Conservation (phyloP, 768 basidiomycete genomes). For the Russula virescens region DNA sequence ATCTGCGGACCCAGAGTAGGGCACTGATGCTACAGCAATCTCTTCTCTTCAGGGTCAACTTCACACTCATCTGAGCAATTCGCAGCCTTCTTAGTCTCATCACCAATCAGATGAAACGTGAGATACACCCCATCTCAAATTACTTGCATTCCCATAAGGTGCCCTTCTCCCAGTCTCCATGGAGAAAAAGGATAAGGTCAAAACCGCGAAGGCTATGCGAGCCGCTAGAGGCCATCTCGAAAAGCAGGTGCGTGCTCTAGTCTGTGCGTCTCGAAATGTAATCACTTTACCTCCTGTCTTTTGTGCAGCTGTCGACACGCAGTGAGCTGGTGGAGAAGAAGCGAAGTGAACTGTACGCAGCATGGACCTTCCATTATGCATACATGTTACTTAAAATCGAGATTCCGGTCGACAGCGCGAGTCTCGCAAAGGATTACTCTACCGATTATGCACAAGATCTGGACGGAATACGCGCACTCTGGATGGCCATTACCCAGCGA, state of each 20-base stretch:
- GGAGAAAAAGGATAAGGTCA: conserved; percentile 7
- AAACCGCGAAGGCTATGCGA: conserved; percentile 7
- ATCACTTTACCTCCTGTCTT: background rate
- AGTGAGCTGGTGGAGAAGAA: background rate
- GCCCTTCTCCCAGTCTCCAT: background rate
- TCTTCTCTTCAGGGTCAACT: background rate
- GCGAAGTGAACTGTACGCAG: conserved; percentile 12
- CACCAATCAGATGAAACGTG: conserved; percentile 12
- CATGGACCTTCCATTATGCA: background rate
- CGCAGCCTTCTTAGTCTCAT: conserved; percentile 7
- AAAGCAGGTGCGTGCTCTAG: conserved; percentile 1
- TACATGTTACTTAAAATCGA: background rate
- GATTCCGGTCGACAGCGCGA: background rate
- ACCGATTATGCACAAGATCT: conserved; percentile 4
- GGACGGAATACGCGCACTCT: conserved; percentile 12
- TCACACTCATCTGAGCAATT: background rate
- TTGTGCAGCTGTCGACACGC: conserved; percentile 7
- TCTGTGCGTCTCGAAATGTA: background rate
- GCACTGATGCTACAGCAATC: background rate
- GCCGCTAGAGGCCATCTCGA: conserved; percentile 12
- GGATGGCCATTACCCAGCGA: background rate
- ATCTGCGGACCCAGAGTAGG: conserved; percentile 5
- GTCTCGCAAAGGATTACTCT: background rate
- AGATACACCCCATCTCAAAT: background rate
- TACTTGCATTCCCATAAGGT: background rate